Base-by-base conservation (phyloP, 768 basidiomycete species). In the Gyrodon lividus region DNA sequence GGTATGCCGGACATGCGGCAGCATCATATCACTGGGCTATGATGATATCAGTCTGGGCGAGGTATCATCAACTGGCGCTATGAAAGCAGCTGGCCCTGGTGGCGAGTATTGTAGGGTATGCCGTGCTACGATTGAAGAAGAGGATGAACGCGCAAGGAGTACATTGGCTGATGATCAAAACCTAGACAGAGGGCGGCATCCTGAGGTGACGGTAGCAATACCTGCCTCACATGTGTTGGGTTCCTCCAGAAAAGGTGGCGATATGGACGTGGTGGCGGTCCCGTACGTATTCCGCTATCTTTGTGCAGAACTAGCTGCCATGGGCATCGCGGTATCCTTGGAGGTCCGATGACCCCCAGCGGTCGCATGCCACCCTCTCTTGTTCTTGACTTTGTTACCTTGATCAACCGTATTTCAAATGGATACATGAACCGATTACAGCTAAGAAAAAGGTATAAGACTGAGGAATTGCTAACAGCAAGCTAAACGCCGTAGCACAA, bases 71-170 rank as follows among this genome's bases (percentile, higher is more conserved):
- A 74, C 78, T 20, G 77, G 75, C 50, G 69, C 71, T 26, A 68
- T 82, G 41, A 85, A 77, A 55, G 75, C 83, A 30, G 76, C 82
- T 7, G 87, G 88, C 22, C 87, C 89, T 7, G 80, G 85, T 6
- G 94, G 95, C 45, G 97, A 98, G 71, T 96, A 97, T 65, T 99
- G 97, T 68, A 77, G 97, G 52, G 81, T 93, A n/a, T 99, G 97
- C 70, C 82, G 93, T 52, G 84, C 80, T 13, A 77, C 74, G 40
- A 81, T 81, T 17, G 83, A 87, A 52, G 76, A 83, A 52, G 78
- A 85, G 54, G 83, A 83, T 33, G 80, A 81, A 57, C 73, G 74
- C 28, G 81, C 80, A 60, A 77, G 87, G 37, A 78, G 79, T 55
- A 75, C 79, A 23, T 68, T 87, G 47, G 79, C 70, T n/a, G 81